These are phyloP conservation scores for Stachybotrys echinatus DNA, from an alignment of 2,329 filamentous ascomycete genomes.

Conservation along the genomic window DNA sequence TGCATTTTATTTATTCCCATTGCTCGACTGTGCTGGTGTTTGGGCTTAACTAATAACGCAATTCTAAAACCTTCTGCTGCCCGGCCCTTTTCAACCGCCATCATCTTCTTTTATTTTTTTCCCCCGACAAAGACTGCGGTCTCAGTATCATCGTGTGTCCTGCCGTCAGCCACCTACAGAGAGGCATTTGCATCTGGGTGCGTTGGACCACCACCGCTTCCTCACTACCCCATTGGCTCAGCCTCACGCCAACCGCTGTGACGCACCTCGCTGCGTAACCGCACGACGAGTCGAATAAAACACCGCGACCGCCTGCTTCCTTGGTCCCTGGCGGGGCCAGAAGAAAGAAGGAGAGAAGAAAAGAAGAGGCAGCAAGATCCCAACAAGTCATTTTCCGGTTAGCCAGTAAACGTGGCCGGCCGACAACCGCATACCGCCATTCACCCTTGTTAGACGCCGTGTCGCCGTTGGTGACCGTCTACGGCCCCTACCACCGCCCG, in stretches of 20 bases:
- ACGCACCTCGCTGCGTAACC: neutral
- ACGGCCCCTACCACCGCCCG: neutral
- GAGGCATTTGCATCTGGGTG: neutral
- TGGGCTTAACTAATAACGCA: too few relatives aligned
- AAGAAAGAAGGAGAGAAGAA: neutral
- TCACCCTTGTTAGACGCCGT: too few relatives aligned
- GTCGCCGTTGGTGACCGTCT: too few relatives aligned
- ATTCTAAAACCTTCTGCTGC: too few relatives aligned
- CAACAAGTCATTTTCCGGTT: neutral
- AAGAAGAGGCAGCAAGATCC: neutral
- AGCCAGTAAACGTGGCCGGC: neutral
- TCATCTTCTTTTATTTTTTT: too few relatives aligned
- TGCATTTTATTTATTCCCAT: neutral
- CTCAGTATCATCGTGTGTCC: too few relatives aligned
- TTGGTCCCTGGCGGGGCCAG: too few relatives aligned
- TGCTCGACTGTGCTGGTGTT: neutral
- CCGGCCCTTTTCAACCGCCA: too few relatives aligned
- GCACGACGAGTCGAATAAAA: too few relatives aligned
- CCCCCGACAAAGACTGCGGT: too few relatives aligned
- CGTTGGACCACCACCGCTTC: neutral
- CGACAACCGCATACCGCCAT: too few relatives aligned
- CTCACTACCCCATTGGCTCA: neutral
- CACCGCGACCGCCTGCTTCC: neutral
- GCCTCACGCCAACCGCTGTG: neutral
- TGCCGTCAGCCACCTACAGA: too few relatives aligned